phyloP scores from a whole-genome alignment of 2,329 filamentous ascomycete species.

The Tolypocladium capitatum region DNA sequence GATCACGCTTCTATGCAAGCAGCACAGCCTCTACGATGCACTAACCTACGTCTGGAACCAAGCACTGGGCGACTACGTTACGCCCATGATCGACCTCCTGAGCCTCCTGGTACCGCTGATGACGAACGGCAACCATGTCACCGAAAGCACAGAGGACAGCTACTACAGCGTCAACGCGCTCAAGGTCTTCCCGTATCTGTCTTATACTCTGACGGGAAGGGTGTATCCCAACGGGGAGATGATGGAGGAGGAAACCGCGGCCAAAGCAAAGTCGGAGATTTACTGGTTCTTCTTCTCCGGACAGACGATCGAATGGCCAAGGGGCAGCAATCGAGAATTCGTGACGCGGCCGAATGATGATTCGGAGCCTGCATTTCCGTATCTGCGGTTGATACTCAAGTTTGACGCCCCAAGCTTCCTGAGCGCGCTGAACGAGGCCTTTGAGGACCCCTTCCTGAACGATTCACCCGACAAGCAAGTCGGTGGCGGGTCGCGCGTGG shows the following conservation, averaged over 20 bases:
- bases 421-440: conserved; percentile 92
- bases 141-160: conserved; percentile 45
- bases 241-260: conserved; percentile 60
- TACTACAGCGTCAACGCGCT: conserved; percentile 57
- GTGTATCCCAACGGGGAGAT: conserved; percentile 77
- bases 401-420: conserved; percentile 88
- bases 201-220: conserved; percentile 78
- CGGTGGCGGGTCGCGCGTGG: conserved; percentile 35
- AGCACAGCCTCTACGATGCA: conserved; percentile 85
- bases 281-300: conserved; percentile 93
- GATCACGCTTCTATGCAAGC: conserved; percentile 78
- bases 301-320: conserved; percentile 62
- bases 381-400: conserved; percentile 69
- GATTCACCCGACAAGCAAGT: conserved; percentile 52
- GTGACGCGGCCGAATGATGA: conserved; percentile 42
- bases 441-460: conserved; percentile 89
- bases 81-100: conserved; percentile 74
- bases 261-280: conserved; percentile 69
- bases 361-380: conserved; percentile 67
- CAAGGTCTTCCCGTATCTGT: conserved; percentile 91
- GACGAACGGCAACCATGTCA: conserved; percentile 38
- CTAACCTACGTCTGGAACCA: conserved; percentile 96
- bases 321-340: conserved; percentile 45
- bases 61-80: conserved; percentile 78
- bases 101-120: conserved; percentile 50